Conservation (phyloP, 495 filamentous ascomycete species). For the Neurospora terricola region DNA sequence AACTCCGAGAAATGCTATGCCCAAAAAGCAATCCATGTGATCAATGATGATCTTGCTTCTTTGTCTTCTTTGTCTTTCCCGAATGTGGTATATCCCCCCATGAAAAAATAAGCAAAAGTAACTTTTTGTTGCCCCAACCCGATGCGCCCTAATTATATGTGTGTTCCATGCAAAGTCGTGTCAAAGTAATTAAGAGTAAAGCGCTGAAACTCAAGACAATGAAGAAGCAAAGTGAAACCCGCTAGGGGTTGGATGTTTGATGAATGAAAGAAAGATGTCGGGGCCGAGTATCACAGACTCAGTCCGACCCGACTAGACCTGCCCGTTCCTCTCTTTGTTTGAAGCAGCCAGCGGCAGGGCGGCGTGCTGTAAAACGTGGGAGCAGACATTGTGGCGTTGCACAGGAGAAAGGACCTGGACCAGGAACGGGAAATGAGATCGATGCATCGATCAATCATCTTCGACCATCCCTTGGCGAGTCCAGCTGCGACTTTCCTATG, state of each 20-base stretch:
- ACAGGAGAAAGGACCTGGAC: not conserved
- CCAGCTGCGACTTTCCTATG: not conserved
- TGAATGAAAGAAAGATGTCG: not conserved
- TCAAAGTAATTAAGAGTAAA: not conserved
- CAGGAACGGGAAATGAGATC: not conserved
- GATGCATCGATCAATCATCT: not conserved
- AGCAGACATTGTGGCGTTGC: not conserved
- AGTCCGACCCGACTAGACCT: not conserved
- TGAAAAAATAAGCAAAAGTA: not conserved
- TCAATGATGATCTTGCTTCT: not conserved
- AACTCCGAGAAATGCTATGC: not conserved
- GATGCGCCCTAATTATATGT: not conserved
- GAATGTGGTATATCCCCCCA: not conserved
- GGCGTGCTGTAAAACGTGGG: not conserved
- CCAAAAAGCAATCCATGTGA: not conserved
- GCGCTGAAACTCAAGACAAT: not conserved
- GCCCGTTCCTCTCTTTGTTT: not conserved
- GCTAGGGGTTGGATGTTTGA: not conserved
- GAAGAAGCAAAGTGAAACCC: not conserved
- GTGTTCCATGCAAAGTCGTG: not conserved
- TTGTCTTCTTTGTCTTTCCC: not conserved
- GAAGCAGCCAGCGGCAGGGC: not conserved
- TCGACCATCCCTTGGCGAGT: not conserved
- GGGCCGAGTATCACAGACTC: not conserved
- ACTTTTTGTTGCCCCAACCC: not conserved